phyloP scores from a whole-genome alignment of 2,329 filamentous ascomycete genomes.

The Xylaria sp. region DNA sequence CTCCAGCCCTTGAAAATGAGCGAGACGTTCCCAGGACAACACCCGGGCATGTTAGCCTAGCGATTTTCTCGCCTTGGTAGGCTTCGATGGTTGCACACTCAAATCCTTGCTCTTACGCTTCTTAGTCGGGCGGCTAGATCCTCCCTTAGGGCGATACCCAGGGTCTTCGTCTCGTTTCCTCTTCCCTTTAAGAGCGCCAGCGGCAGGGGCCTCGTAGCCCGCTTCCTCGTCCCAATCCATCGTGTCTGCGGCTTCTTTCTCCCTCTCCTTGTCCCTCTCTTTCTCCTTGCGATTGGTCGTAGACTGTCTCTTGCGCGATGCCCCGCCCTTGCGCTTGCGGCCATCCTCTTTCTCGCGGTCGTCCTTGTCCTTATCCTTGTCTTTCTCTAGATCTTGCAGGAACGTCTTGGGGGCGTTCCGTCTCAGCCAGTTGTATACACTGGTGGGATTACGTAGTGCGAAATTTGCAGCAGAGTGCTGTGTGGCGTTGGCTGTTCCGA shows the following conservation, averaged over 20 bases:
- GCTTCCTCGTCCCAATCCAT: conserved; percentile 56
- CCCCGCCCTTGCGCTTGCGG: conserved; percentile 49
- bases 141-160: conserved; percentile 69
- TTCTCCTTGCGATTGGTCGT: conserved; percentile 50
- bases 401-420: conserved; percentile 87
- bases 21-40: neutral
- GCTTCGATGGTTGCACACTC: conserved; percentile 35
- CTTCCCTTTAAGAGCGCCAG: conserved; percentile 60
- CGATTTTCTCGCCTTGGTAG: conserved; percentile 43
- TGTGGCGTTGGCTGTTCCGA: conserved; percentile 49
- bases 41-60: conserved; percentile 7
- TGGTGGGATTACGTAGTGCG: conserved; percentile 81
- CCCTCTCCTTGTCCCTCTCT: conserved; percentile 41
- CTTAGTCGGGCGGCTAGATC: conserved; percentile 64
- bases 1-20: neutral
- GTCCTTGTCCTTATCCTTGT: conserved; percentile 56
- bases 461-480: conserved; percentile 56
- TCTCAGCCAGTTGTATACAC: conserved; percentile 94
- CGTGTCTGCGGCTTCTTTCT: conserved; percentile 50
- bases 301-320: conserved; percentile 55
- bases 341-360: conserved; percentile 52
- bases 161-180: conserved; percentile 68
- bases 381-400: conserved; percentile 76
- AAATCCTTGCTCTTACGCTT: conserved; percentile 66
- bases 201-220: conserved; percentile 51